Evolutionary conservation across 2,329 filamentous ascomycete genomes (phyloP).

Genomic region (Penicillium palitans): DNA sequence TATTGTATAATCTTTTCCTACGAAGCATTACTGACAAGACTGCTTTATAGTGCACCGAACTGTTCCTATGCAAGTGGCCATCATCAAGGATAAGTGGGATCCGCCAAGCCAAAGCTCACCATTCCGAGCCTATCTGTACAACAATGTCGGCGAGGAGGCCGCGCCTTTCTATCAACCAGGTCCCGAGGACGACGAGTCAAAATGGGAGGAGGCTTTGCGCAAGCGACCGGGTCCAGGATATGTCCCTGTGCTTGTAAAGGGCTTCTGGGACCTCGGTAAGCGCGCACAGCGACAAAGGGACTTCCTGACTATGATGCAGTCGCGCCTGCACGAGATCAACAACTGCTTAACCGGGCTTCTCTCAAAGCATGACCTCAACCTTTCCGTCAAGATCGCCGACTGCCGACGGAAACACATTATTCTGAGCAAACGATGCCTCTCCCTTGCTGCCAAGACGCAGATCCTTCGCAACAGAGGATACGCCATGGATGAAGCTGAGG

Average conservation of each 20-base stretch:
- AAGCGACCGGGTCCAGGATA: constrained; percentile 59
- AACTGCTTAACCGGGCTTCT: constrained; percentile 60
- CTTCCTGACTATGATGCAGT: constrained; percentile 58
- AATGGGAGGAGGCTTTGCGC: constrained; percentile 65
- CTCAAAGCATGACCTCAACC: constrained; percentile 60
- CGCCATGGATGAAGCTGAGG: constrained; percentile 64
- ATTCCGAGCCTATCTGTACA: constrained; percentile 65
- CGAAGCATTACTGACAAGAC: constrained; percentile 15
- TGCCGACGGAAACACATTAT: constrained; percentile 61
- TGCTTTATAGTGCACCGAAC: constrained; percentile 55
- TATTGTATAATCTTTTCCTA: constrained; percentile 13
- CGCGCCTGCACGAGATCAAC: constrained; percentile 65
- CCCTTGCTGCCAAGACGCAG: constrained; percentile 64
- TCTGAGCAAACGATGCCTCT: constrained; percentile 60
- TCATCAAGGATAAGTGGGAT: constrained; percentile 65
- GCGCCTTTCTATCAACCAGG: constrained; percentile 63
- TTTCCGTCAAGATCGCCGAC: constrained; percentile 59
- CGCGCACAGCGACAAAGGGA: constrained; percentile 59
- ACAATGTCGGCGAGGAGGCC: constrained; percentile 58
- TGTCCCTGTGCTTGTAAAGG: constrained; percentile 61
- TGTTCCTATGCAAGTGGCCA: constrained; percentile 60
- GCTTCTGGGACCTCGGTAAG: constrained; percentile 60
- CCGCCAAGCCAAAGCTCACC: constrained; percentile 52
- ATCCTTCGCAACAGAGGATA: constrained; percentile 64
- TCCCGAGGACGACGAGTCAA: constrained; percentile 58